Evolutionary conservation across 1,284 basidiomycete species (phyloP), one percentile per base, ranked within the genome.

Genomic region (Apiotrichum akiyoshidainum): DNA sequence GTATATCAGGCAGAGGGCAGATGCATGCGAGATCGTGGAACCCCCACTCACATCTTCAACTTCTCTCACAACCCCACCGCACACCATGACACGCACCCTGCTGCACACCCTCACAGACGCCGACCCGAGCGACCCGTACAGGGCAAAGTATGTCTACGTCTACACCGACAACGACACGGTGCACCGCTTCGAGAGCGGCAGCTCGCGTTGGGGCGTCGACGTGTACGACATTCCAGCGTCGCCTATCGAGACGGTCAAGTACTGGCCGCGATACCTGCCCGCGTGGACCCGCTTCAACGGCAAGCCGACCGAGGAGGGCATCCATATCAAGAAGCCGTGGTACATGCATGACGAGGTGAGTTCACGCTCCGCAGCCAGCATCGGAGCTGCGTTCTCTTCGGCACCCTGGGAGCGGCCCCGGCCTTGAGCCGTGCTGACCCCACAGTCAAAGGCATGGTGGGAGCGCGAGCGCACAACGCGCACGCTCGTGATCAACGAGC

Each of bases 281-380:
- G n/a, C 42, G 3, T 44, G 42, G 42, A 19, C 9, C 8, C 40
- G 17, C 13, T 41, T 41, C 17, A 4, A 3, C 16, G 19, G n/a
- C 42, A 10, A 8, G 42, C 19, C 42, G 5, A n/a, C 19, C n/a
- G n/a, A 44, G 42, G 42, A 21, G 42, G 19, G 42, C 42, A 5
- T 44, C 17, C 19, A 44, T 13, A n/a, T 44, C 42, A 44, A 44
- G 42, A 17, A n/a, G n/a, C n/a, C 42, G 42, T 11, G 42, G 42
- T 44, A 44, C 42, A 44, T 44, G 42, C 42, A 44, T 19, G 42
- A 44, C 42, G 42, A 44, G 42, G 42, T 44, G 42, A 21, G 42
- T 44, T n/a, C n/a, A n/a, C n/a, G n/a, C n/a, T n/a, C n/a, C n/a
- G n/a, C n/a, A n/a, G n/a, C n/a, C n/a, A n/a, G n/a, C n/a, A n/a